A percentile compares a stretch with the other conserved stretches of the same genome.
Conservation (phyloP, 176 grass and related monocot species). For the bread wheat (Triticum aestivum) region IWGSC_CS_RefSeq_v2.1 NC_057814.1:26007249-26007748, state of each 20-base stretch:
- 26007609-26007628: background rate
- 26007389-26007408: background rate
- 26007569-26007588: background rate
- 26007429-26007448: background rate
- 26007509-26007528: slow-evolving; percentile 8
- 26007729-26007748: background rate
- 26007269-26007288: background rate
- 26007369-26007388: background rate
- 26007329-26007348: slow-evolving; percentile 54
- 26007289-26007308: background rate
- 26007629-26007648: slow-evolving; percentile 17
- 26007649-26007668: background rate
- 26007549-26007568: background rate
- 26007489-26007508: slow-evolving; percentile 1
- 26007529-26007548: slow-evolving; percentile 13
- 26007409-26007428: background rate
- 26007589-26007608: background rate
- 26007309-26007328: background rate
- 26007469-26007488: background rate
- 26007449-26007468: background rate
- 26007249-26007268: too few relatives aligned
- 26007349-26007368: slow-evolving; percentile 66
- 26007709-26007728: background rate
- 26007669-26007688: background rate
- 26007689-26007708: slow-evolving; percentile 12